phyloP scores from a whole-genome alignment of 208 protist genomes.

The Wallacemonas rigidus region DNA sequence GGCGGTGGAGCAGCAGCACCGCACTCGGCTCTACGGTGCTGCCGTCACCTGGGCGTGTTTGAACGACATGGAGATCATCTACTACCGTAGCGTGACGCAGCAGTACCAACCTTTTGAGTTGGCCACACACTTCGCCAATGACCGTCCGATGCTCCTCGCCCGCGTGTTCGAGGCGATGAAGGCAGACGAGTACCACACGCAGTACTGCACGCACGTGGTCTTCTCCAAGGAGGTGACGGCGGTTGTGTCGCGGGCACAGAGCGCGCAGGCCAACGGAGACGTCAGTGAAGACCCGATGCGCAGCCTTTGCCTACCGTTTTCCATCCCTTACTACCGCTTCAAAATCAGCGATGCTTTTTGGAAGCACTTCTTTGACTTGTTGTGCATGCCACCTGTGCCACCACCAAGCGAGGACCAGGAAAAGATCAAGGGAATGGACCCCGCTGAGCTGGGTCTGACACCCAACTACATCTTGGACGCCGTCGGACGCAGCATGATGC shows the following conservation, averaged over 20 bases:
- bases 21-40: constrained; percentile 48
- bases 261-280: constrained; percentile 65
- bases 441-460: constrained; percentile 54
- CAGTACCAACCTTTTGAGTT: constrained; percentile 54
- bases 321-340: constrained; percentile 81
- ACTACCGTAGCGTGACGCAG: constrained; percentile 68
- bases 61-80: constrained; percentile 86
- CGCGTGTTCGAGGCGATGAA: constrained; percentile 62
- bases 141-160: constrained; percentile 60
- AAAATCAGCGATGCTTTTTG: constrained; percentile 62
- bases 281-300: constrained; percentile 74
- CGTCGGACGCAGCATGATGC: constrained; percentile 81
- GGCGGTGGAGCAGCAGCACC: constrained; percentile 40
- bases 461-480: constrained; percentile 81
- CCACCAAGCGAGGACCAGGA: constrained; percentile 27
- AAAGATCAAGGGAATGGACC: constrained; percentile 32
- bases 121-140: constrained; percentile 45
- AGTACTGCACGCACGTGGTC: constrained; percentile 72
- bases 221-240: constrained; percentile 81
- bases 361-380: constrained; percentile 67
- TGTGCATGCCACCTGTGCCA: constrained; percentile 78
- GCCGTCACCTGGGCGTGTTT: constrained; percentile 73
- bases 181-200: constrained; percentile 50
- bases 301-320: constrained; percentile 67
- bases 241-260: constrained; percentile 67